Evolutionary conservation across 352 stramenopile genomes (phyloP).

Genomic region (Phytopythium ostracodes): DNA sequence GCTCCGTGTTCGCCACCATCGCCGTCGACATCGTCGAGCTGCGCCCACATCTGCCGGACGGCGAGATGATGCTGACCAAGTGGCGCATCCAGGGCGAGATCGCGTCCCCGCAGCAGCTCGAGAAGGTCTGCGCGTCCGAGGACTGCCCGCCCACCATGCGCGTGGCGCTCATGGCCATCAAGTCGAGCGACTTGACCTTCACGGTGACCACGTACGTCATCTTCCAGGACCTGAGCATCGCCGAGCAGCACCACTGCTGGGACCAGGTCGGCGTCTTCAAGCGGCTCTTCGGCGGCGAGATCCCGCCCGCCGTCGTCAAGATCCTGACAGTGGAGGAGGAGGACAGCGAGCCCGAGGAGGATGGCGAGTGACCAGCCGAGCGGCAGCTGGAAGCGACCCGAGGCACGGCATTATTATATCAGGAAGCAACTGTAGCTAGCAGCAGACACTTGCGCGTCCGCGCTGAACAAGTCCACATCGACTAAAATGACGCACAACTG

Average conservation of each 20-base stretch:
- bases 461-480: neutral
- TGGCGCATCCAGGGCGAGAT: conserved; percentile 81
- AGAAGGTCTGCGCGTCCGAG: conserved; percentile 59
- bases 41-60: conserved; percentile 64
- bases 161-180: conserved; percentile 66
- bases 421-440: neutral
- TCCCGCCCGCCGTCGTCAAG: conserved; percentile 44
- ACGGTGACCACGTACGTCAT: conserved; percentile 83
- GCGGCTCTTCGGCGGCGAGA: conserved; percentile 71
- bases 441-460: neutral
- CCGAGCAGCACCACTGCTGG: conserved; percentile 79
- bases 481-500: neutral
- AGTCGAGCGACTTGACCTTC: conserved; percentile 79
- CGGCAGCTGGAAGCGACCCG: too few relatives aligned
- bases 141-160: conserved; percentile 69
- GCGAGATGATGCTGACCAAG: conserved; percentile 83
- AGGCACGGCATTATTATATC: too few relatives aligned
- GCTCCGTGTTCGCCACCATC: conserved; percentile 72
- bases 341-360: neutral
- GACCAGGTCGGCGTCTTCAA: conserved; percentile 83
- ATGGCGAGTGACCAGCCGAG: neutral
- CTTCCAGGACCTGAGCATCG: conserved; percentile 67
- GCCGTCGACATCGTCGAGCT: conserved; percentile 79
- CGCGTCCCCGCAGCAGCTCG: conserved; percentile 50
- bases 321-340: conserved; percentile 54